Conservation (phyloP, 2,329 filamentous ascomycete species). For the Epichloe aotearoae region DNA sequence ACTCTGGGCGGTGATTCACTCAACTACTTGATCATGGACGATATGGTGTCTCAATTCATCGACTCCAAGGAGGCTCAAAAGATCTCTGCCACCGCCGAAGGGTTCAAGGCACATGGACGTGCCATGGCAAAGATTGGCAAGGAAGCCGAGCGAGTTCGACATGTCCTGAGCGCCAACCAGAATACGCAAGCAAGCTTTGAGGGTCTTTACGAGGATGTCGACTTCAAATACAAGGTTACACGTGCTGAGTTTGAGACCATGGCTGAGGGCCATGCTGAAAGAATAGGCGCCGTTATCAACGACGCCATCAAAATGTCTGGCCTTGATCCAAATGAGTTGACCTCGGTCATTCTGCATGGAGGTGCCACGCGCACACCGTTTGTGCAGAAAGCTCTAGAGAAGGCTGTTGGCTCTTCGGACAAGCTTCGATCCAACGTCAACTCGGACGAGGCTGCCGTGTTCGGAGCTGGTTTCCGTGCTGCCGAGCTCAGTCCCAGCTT, state of each 20-base stretch:
- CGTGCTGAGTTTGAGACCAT: conserved; percentile 72
- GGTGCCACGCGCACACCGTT: conserved; percentile 86
- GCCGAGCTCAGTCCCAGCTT: conserved; percentile 89
- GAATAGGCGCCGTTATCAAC: conserved; percentile 56
- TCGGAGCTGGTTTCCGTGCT: conserved; percentile 89
- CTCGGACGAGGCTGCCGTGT: conserved; percentile 89
- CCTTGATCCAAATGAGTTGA: conserved; percentile 60
- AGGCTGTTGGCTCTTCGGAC: conserved; percentile 52
- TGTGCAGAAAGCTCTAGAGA: conserved; percentile 79
- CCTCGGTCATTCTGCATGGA: conserved; percentile 87
- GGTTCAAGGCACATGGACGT: conserved; percentile 63
- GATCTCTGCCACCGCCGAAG: conserved; percentile 44
- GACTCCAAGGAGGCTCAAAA: conserved; percentile 56
- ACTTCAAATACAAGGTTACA: conserved; percentile 82
- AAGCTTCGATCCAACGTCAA: conserved; percentile 93
- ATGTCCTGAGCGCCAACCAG: conserved; percentile 85
- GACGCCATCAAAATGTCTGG: conserved; percentile 62
- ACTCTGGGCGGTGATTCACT: conserved; percentile 81
- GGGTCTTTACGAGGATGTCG: conserved; percentile 78
- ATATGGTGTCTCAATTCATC: conserved; percentile 73
- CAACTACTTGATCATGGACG: conserved; percentile 76
- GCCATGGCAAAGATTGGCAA: conserved; percentile 85
- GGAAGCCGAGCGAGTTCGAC: conserved; percentile 74
- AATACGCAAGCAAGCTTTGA: conserved; percentile 74
- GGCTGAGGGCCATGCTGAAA: conserved; percentile 50